Percentiles rank a stretch among this genome's conserved stretches.
These are phyloP conservation scores for Fraxinus excelsior DNA, from an alignment of 257 asterid species.

Conservation along the genomic window DNA sequence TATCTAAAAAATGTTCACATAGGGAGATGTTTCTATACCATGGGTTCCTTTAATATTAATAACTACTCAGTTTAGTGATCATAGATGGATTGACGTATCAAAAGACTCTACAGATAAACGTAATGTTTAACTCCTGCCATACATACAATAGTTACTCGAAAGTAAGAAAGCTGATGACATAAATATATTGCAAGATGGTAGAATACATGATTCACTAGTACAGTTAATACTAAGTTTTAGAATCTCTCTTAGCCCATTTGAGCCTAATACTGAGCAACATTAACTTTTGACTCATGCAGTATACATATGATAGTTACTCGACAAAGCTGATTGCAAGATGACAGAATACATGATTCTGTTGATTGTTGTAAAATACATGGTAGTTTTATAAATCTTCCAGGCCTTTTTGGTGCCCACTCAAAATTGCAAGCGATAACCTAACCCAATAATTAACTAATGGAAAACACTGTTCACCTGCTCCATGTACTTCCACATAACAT, in stretches of 20 bases:
- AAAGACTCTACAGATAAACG: too few relatives aligned
- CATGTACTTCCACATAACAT: constrained; percentile 98
- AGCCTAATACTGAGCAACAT: not conserved
- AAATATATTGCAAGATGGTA: not conserved
- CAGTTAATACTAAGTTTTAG: not conserved
- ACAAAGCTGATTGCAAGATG: not conserved
- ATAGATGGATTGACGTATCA: too few relatives aligned
- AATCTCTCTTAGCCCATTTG: not conserved
- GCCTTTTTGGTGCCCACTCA: not conserved
- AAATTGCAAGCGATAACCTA: constrained; percentile 16
- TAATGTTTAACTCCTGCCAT: too few relatives aligned
- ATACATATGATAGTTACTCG: not conserved
- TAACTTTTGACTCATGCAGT: not conserved
- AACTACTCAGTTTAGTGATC: too few relatives aligned
- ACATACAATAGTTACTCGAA: too few relatives aligned
- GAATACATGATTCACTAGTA: not conserved
- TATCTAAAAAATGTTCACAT: too few relatives aligned
- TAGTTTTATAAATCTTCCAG: constrained; percentile 7
- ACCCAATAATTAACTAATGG: constrained; percentile 8
- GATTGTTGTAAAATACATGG: not conserved
- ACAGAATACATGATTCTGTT: not conserved
- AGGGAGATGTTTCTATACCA: too few relatives aligned
- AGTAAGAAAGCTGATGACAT: not conserved
- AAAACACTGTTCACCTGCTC: constrained; percentile 70
- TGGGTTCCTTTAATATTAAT: too few relatives aligned